Evolutionary conservation across 805 yeast species (phyloP).

Genomic region (Ogataea chonburiensis): DNA sequence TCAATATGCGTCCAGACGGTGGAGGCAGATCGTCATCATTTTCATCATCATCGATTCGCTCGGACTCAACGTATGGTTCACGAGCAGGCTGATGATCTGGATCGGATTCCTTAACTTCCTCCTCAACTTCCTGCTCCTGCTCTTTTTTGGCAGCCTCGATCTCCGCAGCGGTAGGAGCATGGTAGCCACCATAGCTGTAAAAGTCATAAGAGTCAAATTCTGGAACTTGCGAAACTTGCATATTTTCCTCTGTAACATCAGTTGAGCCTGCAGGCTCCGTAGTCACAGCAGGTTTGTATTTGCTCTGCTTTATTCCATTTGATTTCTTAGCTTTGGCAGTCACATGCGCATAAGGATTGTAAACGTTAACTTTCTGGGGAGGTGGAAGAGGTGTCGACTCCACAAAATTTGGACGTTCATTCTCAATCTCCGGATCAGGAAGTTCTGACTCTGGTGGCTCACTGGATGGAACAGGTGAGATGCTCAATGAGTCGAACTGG

Average conservation of each 20-base stretch:
- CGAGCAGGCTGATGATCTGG: neutral
- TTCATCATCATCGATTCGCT: conserved; percentile 11
- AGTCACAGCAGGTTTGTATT: conserved; percentile 13
- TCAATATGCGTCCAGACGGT: conserved; percentile 19
- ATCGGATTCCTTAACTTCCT: conserved; percentile 3
- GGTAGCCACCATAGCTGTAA: conserved; percentile 35
- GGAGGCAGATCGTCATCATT: conserved; percentile 22
- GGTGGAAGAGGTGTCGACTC: neutral
- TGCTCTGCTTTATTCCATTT: conserved; percentile 9
- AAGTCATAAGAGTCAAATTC: conserved; percentile 26
- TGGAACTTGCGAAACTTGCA: conserved; percentile 14
- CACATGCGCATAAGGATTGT: conserved; percentile 25
- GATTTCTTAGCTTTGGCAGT: conserved; percentile 12
- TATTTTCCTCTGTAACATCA: conserved; percentile 4
- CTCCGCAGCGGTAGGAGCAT: conserved; percentile 21
- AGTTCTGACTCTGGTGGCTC: neutral
- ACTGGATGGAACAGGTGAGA: conserved; percentile 13
- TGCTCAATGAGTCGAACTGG: conserved; percentile 6
- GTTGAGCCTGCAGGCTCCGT: conserved; percentile 7
- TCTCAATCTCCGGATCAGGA: conserved; percentile 2
- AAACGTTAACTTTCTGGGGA: conserved; percentile 9
- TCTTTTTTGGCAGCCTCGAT: conserved; percentile 7
- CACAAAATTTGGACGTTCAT: conserved; percentile 2
- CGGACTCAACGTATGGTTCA: conserved; percentile 3
- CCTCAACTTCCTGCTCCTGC: conserved; percentile 6